A percentile compares a stretch with the other conserved stretches of the same genome.
phyloP scores from a whole-genome alignment of 2,329 filamentous ascomycete genomes.

The Verticillium zaregamsianum region DNA sequence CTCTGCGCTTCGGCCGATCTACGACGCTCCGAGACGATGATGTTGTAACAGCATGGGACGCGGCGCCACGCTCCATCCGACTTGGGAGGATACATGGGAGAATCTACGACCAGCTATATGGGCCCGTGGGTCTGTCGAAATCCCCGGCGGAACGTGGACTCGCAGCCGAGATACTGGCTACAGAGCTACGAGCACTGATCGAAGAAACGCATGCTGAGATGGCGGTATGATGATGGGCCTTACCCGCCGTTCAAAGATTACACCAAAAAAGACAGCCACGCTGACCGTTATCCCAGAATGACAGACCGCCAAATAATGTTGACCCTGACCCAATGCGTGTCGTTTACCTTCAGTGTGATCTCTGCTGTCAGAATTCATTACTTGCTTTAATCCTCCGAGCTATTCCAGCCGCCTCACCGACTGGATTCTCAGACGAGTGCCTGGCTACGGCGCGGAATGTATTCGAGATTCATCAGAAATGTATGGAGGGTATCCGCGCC shows the following conservation, averaged over 20 bases:
- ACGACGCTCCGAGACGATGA: conserved; percentile 20
- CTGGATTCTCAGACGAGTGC: conserved; percentile 21
- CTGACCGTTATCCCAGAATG: background rate
- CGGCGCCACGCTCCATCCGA: background rate
- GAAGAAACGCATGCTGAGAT: background rate
- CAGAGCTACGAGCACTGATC: background rate
- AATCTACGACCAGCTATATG: conserved; percentile 23
- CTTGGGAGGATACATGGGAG: background rate
- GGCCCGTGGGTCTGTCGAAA: conserved; percentile 13
- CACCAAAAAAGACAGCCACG: too few species aligned
- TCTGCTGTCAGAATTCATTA: conserved; percentile 28
- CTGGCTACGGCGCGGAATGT: conserved; percentile 25
- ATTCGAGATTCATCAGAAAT: conserved; percentile 28
- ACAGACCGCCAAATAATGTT: conserved; percentile 17
- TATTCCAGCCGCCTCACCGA: conserved; percentile 8
- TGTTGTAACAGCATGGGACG: background rate
- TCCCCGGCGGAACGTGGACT: conserved; percentile 13
- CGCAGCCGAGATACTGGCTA: conserved; percentile 22
- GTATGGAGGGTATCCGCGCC: conserved; percentile 18
- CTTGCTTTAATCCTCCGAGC: conserved; percentile 28
- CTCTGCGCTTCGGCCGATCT: conserved; percentile 27
- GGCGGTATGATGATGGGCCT: background rate
- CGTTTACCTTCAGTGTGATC: conserved; percentile 25
- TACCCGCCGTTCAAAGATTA: conserved; percentile 21
- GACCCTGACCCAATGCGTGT: conserved; percentile 19